Base-by-base conservation (phyloP, 768 basidiomycete species). In the Boletus edulis region DNA sequence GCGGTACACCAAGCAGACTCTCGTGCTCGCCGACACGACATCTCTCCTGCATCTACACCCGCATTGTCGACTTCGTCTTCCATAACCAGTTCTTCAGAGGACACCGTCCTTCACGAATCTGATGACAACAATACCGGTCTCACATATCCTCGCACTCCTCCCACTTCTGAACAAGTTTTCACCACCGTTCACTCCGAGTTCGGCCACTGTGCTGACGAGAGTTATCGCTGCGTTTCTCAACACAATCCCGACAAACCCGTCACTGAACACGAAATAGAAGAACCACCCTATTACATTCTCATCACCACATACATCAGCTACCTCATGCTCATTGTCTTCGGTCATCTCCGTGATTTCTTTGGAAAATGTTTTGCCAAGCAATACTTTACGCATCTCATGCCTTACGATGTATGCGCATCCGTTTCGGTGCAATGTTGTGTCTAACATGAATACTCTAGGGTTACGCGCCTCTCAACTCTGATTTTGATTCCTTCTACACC, bases 401-500 rank as follows among this genome's bases (percentile, higher is more conserved):
- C 93, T 46, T 76, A 81, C 59, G 78, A 93, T 63, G 95, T 96
- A 67, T 73, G 94, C 79, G 1, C n/a, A 51, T 34, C 37, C 17
- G 48, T 58, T 20, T 20, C 48, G 0, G 17, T 53, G 34, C n/a
- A 52, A 55, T 42, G 14, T 5, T 49, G 27, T 52, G 39, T 54
- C 40, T 46, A 15, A 62, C 46, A 32, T 13, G 17, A 31, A 0
- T 22, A 15, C 47, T n/a, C 40, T 70, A 98, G 94, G 97, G 96
- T 53, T 95, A 97, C 66, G 96, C 95, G 2, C 91, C 97, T 6
- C 80, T 98, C 56, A 96, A 94, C 74, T 97, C 94, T 10, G 97
- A 98, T 71, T 98, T 98, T 62, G 96, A 98, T 72, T 98, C 97
- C 7, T 99, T 98, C 77, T 98, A 98, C 79, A 96, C 95, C 56